These are phyloP conservation scores for Pythium aphanidermatum DNA, from an alignment of 352 stramenopile species.

Conservation along the genomic window DNA sequence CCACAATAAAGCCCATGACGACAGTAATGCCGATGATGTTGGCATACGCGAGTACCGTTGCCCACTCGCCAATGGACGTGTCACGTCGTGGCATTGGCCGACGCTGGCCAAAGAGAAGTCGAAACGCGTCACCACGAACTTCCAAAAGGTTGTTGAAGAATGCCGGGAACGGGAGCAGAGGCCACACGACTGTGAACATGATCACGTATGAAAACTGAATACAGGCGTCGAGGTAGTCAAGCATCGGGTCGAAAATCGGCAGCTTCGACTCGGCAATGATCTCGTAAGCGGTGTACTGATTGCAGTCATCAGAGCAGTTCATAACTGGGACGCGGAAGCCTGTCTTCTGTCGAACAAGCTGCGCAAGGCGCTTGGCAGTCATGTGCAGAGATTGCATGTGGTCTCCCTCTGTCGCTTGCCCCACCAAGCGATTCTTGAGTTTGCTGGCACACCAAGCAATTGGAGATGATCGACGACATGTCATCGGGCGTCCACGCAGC, in stretches of 20 bases:
- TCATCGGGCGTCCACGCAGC: slow-evolving; percentile 54
- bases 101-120: slow-evolving; percentile 70
- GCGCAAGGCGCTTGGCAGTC: slow-evolving; percentile 53
- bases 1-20: slow-evolving; percentile 70
- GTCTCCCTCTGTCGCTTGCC: slow-evolving; percentile 27
- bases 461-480: slow-evolving; percentile 54
- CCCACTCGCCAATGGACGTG: slow-evolving; percentile 79
- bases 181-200: slow-evolving; percentile 90
- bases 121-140: slow-evolving; percentile 79
- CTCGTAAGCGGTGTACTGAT: slow-evolving; percentile 84
- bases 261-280: slow-evolving; percentile 81
- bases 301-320: slow-evolving; percentile 70
- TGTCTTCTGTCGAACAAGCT: slow-evolving; percentile 65
- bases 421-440: slow-evolving; percentile 32
- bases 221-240: slow-evolving; percentile 84
- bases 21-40: slow-evolving; percentile 85
- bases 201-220: slow-evolving; percentile 89
- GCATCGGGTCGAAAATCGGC: slow-evolving; percentile 72
- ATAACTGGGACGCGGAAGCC: slow-evolving; percentile 63
- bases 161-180: slow-evolving; percentile 78
- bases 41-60: slow-evolving; percentile 76
- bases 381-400: slow-evolving; percentile 32
- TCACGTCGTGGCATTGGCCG: slow-evolving; percentile 78
- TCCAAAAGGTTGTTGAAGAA: slow-evolving; percentile 86
- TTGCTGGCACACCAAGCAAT: slow-evolving; percentile 50